phyloP scores from a whole-genome alignment of 768 basidiomycete genomes.

The Holtermannia corniformis region DNA sequence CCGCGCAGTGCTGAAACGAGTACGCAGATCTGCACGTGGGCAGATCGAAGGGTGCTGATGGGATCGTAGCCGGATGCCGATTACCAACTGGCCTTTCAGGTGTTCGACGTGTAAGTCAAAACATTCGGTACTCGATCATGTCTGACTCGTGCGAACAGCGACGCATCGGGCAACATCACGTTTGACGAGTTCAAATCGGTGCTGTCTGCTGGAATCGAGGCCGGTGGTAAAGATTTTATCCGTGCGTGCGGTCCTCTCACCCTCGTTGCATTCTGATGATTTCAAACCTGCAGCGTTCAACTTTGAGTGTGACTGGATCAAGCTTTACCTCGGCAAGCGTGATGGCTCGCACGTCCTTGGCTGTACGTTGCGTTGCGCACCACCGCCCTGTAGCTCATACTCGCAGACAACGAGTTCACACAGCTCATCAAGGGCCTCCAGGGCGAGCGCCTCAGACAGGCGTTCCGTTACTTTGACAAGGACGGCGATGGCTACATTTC shows the following conservation, averaged over 20 bases:
- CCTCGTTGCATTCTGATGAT: background rate
- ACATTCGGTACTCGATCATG: background rate
- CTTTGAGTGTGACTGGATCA: constrained; percentile 95
- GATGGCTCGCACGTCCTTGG: constrained; percentile 83
- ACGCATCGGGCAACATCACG: constrained; percentile 82
- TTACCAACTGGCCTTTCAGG: constrained; percentile 92
- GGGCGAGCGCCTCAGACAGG: constrained; percentile 92
- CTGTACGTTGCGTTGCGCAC: constrained; percentile 50
- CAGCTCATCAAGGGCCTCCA: constrained; percentile 98
- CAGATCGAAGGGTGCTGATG: background rate
- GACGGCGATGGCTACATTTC: constrained; percentile 89
- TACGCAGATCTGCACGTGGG: background rate
- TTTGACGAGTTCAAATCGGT: constrained; percentile 93
- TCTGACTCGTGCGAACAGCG: constrained; percentile 45
- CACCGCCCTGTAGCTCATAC: background rate
- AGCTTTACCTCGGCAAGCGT: constrained; percentile 86
- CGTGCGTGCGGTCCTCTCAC: constrained; percentile 23
- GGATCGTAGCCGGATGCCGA: constrained; percentile 90
- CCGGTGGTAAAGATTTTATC: constrained; percentile 58
- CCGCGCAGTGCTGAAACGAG: constrained; percentile 30
- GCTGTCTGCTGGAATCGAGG: constrained; percentile 65
- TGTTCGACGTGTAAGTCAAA: constrained; percentile 76
- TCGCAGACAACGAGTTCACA: constrained; percentile 87
- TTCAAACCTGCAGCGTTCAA: constrained; percentile 54
- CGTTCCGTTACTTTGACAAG: constrained; percentile 81